Conservation (phyloP, 495 filamentous ascomycete genomes). For the Trichoderma gamsii region DNA sequence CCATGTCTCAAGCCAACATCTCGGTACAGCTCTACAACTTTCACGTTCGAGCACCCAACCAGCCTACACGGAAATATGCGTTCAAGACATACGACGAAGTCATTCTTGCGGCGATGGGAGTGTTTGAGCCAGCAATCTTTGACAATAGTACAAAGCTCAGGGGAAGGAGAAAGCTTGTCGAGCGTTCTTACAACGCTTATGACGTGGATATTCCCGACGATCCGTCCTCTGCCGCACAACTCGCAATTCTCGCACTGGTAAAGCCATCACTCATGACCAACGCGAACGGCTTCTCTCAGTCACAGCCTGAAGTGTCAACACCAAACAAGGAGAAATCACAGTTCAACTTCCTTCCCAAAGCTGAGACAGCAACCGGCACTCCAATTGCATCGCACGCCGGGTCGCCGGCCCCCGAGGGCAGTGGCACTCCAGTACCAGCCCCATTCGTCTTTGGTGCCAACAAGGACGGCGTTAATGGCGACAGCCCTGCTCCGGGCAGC, state of each 20-base stretch:
- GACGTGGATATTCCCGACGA: slow-evolving; percentile 80
- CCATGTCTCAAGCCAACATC: slow-evolving; percentile 77
- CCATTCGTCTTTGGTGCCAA: slow-evolving; percentile 46
- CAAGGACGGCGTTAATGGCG: slow-evolving; percentile 38
- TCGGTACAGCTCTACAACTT: slow-evolving; percentile 78
- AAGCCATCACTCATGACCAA: slow-evolving; percentile 51
- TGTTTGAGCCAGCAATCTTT: slow-evolving; percentile 82
- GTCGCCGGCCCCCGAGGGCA: slow-evolving; percentile 76
- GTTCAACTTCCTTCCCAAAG: slow-evolving; percentile 50
- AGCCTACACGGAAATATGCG: slow-evolving; percentile 81
- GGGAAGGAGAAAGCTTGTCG: slow-evolving; percentile 69
- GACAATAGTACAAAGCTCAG: slow-evolving; percentile 71
- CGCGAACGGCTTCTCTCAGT: slow-evolving; percentile 31
- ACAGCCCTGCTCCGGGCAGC: slow-evolving; percentile 18
- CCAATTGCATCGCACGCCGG: slow-evolving; percentile 79
- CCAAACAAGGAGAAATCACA: slow-evolving; percentile 48
- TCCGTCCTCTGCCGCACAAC: slow-evolving; percentile 77
- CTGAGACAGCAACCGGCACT: slow-evolving; percentile 55
- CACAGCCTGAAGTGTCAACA: slow-evolving; percentile 38
- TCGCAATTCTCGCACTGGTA: slow-evolving; percentile 63
- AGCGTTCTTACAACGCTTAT: slow-evolving; percentile 86
- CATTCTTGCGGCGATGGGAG: slow-evolving; percentile 81
- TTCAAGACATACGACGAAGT: slow-evolving; percentile 97
- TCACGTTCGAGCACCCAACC: slow-evolving; percentile 77
- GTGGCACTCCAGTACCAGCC: slow-evolving; percentile 59